Conservation (phyloP, 305 asterid genomes). For the Fraxinus angustifolia region DNA sequence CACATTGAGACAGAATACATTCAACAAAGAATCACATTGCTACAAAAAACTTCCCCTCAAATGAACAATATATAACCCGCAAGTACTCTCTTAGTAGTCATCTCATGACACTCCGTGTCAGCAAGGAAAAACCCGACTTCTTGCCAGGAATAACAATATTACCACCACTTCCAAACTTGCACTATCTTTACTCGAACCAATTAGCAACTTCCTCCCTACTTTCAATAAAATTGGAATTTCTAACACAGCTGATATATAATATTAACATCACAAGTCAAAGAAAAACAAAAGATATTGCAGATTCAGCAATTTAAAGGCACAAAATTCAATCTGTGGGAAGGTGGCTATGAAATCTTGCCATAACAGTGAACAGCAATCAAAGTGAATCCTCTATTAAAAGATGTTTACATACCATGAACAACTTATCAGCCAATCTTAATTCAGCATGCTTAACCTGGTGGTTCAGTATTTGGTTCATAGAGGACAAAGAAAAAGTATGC, state of each 20-base stretch:
- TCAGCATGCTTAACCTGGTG: conserved; percentile 3
- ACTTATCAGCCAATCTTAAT: conserved; percentile 11
- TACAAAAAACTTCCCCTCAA: neutral
- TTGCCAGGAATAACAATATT: neutral
- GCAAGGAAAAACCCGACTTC: neutral
- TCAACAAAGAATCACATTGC: neutral
- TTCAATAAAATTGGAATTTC: neutral
- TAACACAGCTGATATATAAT: neutral
- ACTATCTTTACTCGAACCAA: neutral
- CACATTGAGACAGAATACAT: neutral
- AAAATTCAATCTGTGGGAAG: neutral
- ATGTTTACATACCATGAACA: conserved; percentile 9
- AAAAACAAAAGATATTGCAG: neutral
- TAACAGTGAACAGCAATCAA: conserved; percentile 2
- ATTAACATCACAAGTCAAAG: neutral
- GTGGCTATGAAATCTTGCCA: neutral
- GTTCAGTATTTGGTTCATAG: conserved; percentile 10
- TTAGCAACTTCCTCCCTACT: neutral
- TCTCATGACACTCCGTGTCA: neutral
- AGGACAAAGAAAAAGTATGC: conserved; percentile 3
- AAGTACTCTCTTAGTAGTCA: neutral
- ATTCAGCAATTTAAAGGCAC: neutral
- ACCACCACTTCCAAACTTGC: neutral
- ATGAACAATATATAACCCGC: neutral
- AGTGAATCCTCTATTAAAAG: conserved; percentile 3